Evolutionary conservation across 768 basidiomycete species (phyloP), one percentile per base, ranked within the genome.

Genomic region (Agrocybe praecox): DNA sequence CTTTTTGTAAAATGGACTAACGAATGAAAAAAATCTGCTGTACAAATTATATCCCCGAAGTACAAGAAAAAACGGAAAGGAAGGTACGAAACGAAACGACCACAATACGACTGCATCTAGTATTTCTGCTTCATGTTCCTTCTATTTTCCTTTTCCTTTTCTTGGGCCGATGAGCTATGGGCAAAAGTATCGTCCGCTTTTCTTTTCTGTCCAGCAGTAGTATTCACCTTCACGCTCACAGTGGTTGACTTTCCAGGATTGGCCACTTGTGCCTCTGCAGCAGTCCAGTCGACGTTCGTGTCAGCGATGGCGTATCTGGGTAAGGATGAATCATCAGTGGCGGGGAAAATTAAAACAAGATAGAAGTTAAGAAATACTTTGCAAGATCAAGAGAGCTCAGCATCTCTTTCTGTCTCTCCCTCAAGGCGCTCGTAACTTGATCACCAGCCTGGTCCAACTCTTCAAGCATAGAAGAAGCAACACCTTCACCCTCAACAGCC

Each of bases 301-400:
- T 88, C 85, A 62, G 90, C 80, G 62, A 98, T 94, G 23, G 88
- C 87, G 67, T 82, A 92, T 68, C 90, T 92, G 65, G 54, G 29
- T 43, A n/a, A 53, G n/a, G 34, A 53, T 10, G 46, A 50, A 21
- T 51, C 34, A 59, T 52, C 49, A 59, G 46, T 50, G n/a, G n/a
- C 44, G 58, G 55, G 65, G 56, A 23, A 64, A 45, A 29, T 47
- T 33, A 54, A 53, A 62, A 47, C 26, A 45, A 44, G 51, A 60
- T 47, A 56, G 63, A 42, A 61, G n/a, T n/a, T 57, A 40, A 49
- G 52, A 56, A 15, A 46, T 68, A 98, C 94, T 89, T 89, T 74
- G 80, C 84, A 57, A 98, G 73, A 74, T 98, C 94, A 26, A 99
- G 80, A 19, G 91, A 83, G 61, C 93, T 87, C 48, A 98, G 87